Evolutionary conservation across 345 rosid species (phyloP).

Genomic region (Lepidium didymum): DNA sequence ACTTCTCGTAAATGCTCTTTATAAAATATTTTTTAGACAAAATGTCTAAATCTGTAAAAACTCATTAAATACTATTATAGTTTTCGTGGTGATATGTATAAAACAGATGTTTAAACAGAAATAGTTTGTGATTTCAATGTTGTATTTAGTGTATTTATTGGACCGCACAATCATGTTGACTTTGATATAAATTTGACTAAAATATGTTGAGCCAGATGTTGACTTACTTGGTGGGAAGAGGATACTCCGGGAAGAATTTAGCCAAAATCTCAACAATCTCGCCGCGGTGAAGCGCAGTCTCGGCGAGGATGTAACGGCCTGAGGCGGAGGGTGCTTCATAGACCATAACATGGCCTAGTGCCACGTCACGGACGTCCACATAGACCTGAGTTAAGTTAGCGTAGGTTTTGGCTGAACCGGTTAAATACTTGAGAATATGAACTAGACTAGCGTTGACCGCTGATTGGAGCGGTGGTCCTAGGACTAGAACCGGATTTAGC

Average conservation of each 20-base stretch:
- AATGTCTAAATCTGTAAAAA: too few relatives aligned
- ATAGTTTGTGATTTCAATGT: neutral
- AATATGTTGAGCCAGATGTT: neutral
- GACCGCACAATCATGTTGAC: constrained; percentile 15
- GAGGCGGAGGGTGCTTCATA: constrained; percentile 81
- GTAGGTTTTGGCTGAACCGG: constrained; percentile 90
- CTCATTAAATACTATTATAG: too few relatives aligned
- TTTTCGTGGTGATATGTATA: too few relatives aligned
- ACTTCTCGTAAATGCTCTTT: too few relatives aligned
- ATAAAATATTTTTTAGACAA: too few relatives aligned
- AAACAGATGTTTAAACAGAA: neutral
- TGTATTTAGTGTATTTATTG: neutral
- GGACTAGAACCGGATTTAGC: constrained; percentile 78
- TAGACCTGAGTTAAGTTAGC: constrained; percentile 86
- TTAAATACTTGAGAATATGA: constrained; percentile 91
- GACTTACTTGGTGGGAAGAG: constrained; percentile 89
- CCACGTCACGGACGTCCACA: constrained; percentile 83
- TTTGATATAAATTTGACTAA: neutral
- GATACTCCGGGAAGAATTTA: constrained; percentile 88
- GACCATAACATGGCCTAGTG: constrained; percentile 77
- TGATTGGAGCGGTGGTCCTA: constrained; percentile 83
- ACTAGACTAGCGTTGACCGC: constrained; percentile 67
- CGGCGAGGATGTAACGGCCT: constrained; percentile 85
- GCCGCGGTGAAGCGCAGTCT: constrained; percentile 87
- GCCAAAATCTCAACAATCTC: constrained; percentile 87